These are phyloP conservation scores for Oropetium thomaeum DNA, from an alignment of 176 grass and related monocot genomes.

Conservation along the genomic window DNA sequence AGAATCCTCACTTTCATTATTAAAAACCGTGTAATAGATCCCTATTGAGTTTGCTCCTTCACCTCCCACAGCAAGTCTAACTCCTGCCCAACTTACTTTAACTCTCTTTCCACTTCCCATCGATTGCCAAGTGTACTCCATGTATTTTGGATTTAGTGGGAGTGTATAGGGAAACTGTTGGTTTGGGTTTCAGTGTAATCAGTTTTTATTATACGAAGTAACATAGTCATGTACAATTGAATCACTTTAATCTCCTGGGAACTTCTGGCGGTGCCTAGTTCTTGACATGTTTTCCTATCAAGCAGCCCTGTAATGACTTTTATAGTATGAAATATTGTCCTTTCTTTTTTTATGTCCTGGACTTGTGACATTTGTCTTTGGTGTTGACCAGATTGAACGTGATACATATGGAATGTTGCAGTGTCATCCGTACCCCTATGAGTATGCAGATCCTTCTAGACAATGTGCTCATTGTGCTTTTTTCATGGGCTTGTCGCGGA, in stretches of 20 bases:
- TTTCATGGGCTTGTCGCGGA: slow-evolving; percentile 94
- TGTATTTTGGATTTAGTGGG: neutral
- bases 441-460: slow-evolving; percentile 70
- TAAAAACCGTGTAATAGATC: too few species aligned
- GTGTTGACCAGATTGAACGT: slow-evolving; percentile 74
- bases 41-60: too few species aligned
- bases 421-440: slow-evolving; percentile 93
- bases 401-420: slow-evolving; percentile 89
- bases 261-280: neutral
- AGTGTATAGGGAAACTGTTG: neutral
- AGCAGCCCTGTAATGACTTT: neutral
- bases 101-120: too few species aligned
- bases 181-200: neutral
- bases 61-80: too few species aligned
- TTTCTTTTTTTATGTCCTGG: neutral
- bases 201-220: neutral
- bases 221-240: neutral
- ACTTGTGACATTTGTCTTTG: neutral
- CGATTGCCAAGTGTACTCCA: too few species aligned
- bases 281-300: neutral
- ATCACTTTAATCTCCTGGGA: neutral
- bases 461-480: slow-evolving; percentile 89
- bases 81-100: too few species aligned
- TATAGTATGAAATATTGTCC: neutral
- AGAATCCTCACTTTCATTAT: too few species aligned